Evolutionary conservation across 2,329 filamentous ascomycete species (phyloP).

Genomic region (Fusarium sp.): DNA sequence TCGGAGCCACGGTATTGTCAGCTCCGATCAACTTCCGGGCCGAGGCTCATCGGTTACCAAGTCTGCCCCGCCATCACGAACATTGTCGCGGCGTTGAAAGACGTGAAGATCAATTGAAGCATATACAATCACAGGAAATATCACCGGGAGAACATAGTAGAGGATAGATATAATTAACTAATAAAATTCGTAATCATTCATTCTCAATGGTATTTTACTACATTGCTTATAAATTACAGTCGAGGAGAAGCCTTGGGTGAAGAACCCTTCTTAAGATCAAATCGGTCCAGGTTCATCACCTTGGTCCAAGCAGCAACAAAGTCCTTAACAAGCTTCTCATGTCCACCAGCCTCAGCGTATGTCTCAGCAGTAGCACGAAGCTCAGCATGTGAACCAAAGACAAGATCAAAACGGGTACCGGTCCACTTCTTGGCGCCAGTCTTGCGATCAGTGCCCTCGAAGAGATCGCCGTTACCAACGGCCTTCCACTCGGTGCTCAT

Average conservation of each 20-base stretch:
- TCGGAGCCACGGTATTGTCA: neutral
- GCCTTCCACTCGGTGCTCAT: constrained; percentile 72
- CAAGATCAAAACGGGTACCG: constrained; percentile 75
- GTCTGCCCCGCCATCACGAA: neutral
- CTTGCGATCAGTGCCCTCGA: constrained; percentile 75
- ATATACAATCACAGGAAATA: neutral
- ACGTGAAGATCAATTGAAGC: neutral
- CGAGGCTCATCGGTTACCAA: neutral
- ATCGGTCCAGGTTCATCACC: constrained; percentile 80
- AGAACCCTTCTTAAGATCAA: constrained; percentile 58
- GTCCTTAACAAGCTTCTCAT: constrained; percentile 76
- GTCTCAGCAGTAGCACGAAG: constrained; percentile 78
- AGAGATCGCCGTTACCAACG: constrained; percentile 63
- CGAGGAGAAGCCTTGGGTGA: constrained; percentile 33
- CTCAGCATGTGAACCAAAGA: constrained; percentile 80
- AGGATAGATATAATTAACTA: neutral
- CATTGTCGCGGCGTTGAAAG: fast-evolving
- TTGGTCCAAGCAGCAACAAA: constrained; percentile 80
- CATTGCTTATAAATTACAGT: constrained; percentile 41
- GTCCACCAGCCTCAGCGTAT: constrained; percentile 70
- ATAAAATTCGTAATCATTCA: constrained; percentile 30
- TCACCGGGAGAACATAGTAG: neutral
- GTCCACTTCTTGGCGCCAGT: constrained; percentile 76
- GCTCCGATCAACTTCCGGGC: neutral
- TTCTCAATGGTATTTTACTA: constrained; percentile 43